Conservation (phyloP, 306 rosid genomes). For the Cucurbita pepo region DNA sequence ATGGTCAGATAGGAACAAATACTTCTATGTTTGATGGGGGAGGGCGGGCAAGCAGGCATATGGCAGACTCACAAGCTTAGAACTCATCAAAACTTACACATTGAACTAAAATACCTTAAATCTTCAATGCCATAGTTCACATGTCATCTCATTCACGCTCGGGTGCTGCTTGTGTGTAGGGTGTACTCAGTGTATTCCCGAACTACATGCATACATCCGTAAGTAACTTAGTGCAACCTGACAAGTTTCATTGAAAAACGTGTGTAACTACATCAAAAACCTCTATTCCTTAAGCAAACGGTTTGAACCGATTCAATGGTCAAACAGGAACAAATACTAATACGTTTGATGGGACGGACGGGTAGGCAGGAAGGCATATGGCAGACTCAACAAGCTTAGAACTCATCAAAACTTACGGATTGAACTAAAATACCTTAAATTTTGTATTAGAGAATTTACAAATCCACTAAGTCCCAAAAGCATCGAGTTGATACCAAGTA, state of each 20-base stretch:
- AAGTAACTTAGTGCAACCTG: too few species aligned
- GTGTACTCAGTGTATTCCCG: too few species aligned
- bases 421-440: not conserved
- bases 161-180: too few species aligned
- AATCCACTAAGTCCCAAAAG: slow-evolving; percentile 7
- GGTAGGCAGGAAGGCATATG: not conserved
- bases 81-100: not conserved
- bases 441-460: slow-evolving; percentile 1
- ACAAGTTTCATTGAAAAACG: too few species aligned
- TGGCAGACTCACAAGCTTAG: not conserved
- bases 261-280: too few species aligned
- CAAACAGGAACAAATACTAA: too few species aligned
- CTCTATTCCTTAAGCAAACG: too few species aligned
- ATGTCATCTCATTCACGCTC: too few species aligned
- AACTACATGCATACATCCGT: too few species aligned
- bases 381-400: not conserved
- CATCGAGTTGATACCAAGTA: slow-evolving; percentile 5
- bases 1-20: too few species aligned
- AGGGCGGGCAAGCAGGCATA: not conserved
- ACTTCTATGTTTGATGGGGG: not conserved
- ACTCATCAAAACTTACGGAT: not conserved
- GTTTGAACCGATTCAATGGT: too few species aligned
- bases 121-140: too few species aligned
- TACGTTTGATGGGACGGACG: not conserved
- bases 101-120: not conserved